These are phyloP conservation scores for Phytopythium vexans DNA, from an alignment of 352 stramenopile genomes.

Conservation along the genomic window DNA sequence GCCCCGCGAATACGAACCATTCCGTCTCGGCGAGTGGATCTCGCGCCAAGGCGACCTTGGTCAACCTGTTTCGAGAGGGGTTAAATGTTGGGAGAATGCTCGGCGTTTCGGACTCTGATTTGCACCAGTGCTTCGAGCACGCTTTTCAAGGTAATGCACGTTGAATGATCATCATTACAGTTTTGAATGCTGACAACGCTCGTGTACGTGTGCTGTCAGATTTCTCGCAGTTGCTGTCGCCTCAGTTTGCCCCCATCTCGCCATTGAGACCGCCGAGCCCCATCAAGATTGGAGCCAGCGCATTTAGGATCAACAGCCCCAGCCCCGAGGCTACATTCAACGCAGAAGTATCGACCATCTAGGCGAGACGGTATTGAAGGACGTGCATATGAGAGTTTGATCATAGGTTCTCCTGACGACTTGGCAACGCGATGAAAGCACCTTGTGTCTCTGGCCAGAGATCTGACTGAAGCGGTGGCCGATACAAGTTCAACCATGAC, in stretches of 20 bases:
- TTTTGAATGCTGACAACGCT: not conserved
- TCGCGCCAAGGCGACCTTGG: constrained; percentile 18
- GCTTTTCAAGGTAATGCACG: constrained; percentile 9
- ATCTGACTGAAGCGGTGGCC: too few species aligned
- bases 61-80: constrained; percentile 30
- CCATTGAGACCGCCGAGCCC: constrained; percentile 1
- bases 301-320: not conserved
- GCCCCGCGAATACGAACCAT: not conserved
- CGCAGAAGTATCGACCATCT: constrained; percentile 4
- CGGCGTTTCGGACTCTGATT: constrained; percentile 23
- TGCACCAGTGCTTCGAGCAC: constrained; percentile 28
- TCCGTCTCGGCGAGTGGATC: not conserved
- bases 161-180: not conserved
- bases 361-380: not conserved
- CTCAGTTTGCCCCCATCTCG: constrained; percentile 7
- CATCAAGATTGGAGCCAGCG: not conserved
- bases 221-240: constrained; percentile 14
- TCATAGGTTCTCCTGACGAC: too few species aligned
- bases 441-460: too few species aligned
- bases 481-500: too few species aligned
- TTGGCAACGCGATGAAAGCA: too few species aligned
- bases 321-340: not conserved
- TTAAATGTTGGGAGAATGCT: constrained; percentile 28
- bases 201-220: not conserved
- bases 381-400: not conserved